phyloP scores from a whole-genome alignment of 2,329 filamentous ascomycete species.

The Venturia oleaginea region DNA sequence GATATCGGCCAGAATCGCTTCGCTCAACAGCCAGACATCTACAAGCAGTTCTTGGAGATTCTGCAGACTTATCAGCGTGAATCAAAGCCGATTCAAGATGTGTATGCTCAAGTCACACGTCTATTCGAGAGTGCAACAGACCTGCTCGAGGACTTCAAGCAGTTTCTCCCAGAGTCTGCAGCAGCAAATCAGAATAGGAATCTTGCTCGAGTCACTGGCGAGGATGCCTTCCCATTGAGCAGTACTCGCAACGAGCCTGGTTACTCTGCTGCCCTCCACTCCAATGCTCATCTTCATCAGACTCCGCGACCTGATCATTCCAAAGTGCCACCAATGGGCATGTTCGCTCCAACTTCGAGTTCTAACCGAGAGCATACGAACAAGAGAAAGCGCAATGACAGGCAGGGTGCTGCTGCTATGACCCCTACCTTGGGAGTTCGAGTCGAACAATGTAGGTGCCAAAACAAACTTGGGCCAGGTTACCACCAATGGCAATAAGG shows the following conservation, averaged over 20 bases:
- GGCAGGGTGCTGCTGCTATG: conserved; percentile 32
- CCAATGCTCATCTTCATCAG: conserved; percentile 32
- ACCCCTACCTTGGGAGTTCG: conserved; percentile 15
- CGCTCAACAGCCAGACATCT: conserved; percentile 92
- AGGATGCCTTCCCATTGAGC: conserved; percentile 48
- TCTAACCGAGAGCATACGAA: conserved; percentile 64
- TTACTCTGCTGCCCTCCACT: conserved; percentile 30
- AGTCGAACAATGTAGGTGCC: neutral
- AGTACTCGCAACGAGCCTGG: conserved; percentile 50
- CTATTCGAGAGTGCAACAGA: conserved; percentile 91
- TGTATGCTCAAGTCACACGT: conserved; percentile 92
- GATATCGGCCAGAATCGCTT: conserved; percentile 70
- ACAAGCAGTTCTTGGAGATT: conserved; percentile 98
- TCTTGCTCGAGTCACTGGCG: conserved; percentile 49
- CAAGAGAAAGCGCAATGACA: conserved; percentile 70
- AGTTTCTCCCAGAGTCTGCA: conserved; percentile 88
- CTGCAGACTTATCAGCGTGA: conserved; percentile 96
- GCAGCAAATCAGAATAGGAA: conserved; percentile 57
- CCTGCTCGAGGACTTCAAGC: conserved; percentile 95
- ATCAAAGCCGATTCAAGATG: conserved; percentile 96
- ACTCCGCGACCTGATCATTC: conserved; percentile 37
- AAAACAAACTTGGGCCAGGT: conserved; percentile 28
- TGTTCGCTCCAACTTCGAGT: conserved; percentile 78
- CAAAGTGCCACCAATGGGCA: conserved; percentile 79
- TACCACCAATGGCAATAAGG: conserved; percentile 42